Base-by-base conservation (phyloP, 306 rosid genomes). In the Psophocarpus tetragonolobus region DNA sequence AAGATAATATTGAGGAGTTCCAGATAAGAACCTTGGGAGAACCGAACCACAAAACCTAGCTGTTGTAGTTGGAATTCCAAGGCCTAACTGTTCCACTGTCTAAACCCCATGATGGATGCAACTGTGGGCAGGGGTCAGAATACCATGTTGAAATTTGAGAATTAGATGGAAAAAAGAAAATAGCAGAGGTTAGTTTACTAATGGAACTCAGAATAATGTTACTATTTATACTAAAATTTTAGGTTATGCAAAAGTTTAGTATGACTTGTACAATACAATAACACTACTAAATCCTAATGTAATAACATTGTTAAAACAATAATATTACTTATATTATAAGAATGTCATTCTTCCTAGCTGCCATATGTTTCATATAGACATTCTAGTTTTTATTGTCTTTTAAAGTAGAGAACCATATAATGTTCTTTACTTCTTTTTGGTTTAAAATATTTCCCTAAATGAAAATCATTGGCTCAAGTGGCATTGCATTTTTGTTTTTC, bases 351-450 rank as follows among this genome's bases (percentile, higher is more conserved):
- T 4, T 26, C 8, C 45, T 26, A 38, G 17, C 33, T 41, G 3
- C 35, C 72, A 42, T 53, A 50, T 23, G 32, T 68, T 69, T 75
- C 17, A 68, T 63, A 12, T 44, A 76, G 85, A 50, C 23, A n/a
- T 68, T 63, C 30, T 42, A 61, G 63, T 61, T 73, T 80, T 71
- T 58, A 23, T 58, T 53, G 35, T 51, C 51, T 74, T 32, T 62
- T 71, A 57, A 71, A 42, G 14, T 80, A 12, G 67, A 78, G 61
- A 54, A 47, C 50, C 48, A 77, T 57, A 10, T 26, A 50, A 61
- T 77, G 24, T 56, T 53, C n/a, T n/a, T n/a, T n/a, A n/a, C n/a
- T n/a, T n/a, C n/a, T 35, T 38, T 42, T 30, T 4, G 36, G 64
- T 71, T 70, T 8, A 4, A 58, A 74, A 68, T 78, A 35, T 51